Evolutionary conservation across 495 filamentous ascomycete genomes (phyloP), one percentile per base, ranked within the genome.

Genomic region (Penicillium longicatenatum): DNA sequence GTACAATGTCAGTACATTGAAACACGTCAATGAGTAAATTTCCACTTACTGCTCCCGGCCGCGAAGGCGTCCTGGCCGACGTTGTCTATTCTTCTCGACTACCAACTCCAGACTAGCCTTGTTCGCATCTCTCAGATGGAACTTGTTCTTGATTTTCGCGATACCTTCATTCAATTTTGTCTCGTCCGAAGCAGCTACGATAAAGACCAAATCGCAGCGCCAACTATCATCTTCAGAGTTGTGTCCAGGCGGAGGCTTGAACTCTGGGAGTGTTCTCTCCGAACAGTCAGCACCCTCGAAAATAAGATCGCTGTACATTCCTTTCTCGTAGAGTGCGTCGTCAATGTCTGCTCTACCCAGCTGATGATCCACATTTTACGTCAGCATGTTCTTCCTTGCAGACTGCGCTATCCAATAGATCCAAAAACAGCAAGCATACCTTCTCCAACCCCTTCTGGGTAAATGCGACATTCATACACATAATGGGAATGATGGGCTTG

Each of bases 31-130:
- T 45, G 2, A 45, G 2, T 9, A 9, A 14, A 45, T 1, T 0
- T 4, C 1, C 16, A 59, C 56, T 56, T 33, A 63, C 61, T 63
- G 61, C 26, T 63, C 61, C 31, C 46, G 57, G n/a, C 61, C 61
- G 7, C 48, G 46, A 4, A 57, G 21, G 5, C 46, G 21, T 22
- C 21, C 55, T 16, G 29, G 46, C 3, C 55, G 47, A 20, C 29
- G 17, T 47, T 57, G 17, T 52, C 59, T 48, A 16, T 62, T 21
- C 49, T 59, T 55, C 1, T 20, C 39, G 19, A 66, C 14, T 14
- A 31, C 29, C 7, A 52, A 46, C 29, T 54, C 35, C 12, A 26
- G 26, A 46, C 59, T 61, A 24, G 49, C 19, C 41, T 52, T 55
- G 29, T 56, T 24, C 12, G 14, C n/a, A 31, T 56, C 54, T 9